Conservation (phyloP, 352 stramenopile species). For the Phytophthora sp. region DNA sequence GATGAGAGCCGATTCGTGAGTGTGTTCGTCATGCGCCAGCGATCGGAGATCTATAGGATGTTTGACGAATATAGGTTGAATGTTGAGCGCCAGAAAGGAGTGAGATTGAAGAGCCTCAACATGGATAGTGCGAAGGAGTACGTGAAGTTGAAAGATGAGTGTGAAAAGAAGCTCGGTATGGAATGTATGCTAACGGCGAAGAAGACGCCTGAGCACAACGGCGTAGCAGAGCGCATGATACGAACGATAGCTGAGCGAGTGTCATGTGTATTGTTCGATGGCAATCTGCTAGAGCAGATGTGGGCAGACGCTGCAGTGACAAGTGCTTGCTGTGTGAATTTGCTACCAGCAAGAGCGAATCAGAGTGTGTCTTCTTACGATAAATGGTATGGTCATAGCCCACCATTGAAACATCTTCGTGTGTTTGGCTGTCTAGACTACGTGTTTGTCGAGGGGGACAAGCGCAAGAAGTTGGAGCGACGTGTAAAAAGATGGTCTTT, state of each 20-base stretch:
- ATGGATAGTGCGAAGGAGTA: background rate
- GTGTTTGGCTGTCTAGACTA: background rate
- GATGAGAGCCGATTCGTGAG: too few relatives aligned
- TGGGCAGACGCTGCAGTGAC: background rate
- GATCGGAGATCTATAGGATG: background rate
- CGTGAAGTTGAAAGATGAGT: background rate
- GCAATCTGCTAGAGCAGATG: background rate
- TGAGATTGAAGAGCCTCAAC: background rate
- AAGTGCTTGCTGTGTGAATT: background rate
- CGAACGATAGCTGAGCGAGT: background rate
- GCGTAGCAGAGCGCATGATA: conserved; percentile 6
- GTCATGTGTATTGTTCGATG: background rate
- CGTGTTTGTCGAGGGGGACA: background rate
- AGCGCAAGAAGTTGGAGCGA: background rate
- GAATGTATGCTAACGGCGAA: background rate
- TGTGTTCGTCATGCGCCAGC: background rate
- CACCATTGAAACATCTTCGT: background rate
- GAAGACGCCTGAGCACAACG: background rate
- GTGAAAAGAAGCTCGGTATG: background rate
- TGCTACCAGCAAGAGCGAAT: background rate
- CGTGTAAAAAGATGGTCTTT: conserved; percentile 4
- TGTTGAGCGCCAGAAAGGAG: background rate
- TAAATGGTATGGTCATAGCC: background rate
- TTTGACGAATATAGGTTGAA: background rate
- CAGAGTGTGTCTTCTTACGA: background rate